Evolutionary conservation across 345 rosid genomes (phyloP).

Genomic region (Gossypium stocksii): DNA sequence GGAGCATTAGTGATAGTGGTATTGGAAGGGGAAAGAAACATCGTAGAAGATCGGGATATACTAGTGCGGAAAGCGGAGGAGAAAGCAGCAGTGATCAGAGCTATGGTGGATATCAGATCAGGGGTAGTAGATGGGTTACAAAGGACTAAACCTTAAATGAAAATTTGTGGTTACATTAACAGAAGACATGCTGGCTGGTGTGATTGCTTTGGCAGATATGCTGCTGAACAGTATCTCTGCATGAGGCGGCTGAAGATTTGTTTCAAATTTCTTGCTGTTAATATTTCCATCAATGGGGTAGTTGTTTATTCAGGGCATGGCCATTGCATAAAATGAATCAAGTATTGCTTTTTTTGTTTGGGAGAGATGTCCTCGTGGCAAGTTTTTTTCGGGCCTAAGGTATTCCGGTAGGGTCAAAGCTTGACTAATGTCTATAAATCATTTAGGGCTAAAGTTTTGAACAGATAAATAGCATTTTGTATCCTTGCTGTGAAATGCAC

Average conservation of each 20-base stretch:
- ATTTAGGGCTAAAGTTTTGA: background rate
- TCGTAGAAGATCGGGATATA: slow-evolving; percentile 61
- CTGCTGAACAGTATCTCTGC: background rate
- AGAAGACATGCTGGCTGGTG: background rate
- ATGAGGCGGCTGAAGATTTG: slow-evolving; percentile 8
- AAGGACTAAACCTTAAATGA: slow-evolving; percentile 40
- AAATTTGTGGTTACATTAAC: background rate
- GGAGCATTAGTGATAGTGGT: slow-evolving; percentile 85
- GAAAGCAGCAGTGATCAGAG: slow-evolving; percentile 94
- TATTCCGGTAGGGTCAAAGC: background rate
- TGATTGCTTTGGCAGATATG: slow-evolving; percentile 1
- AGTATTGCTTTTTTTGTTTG: background rate
- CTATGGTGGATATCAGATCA: slow-evolving; percentile 58
- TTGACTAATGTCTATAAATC: background rate
- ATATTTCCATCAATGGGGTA: background rate
- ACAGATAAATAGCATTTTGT: background rate
- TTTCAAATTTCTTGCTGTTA: background rate
- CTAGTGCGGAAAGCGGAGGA: slow-evolving; percentile 90
- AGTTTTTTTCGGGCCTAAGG: background rate
- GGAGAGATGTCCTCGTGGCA: background rate
- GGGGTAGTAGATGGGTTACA: slow-evolving; percentile 81
- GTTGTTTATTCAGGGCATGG: slow-evolving; percentile 6
- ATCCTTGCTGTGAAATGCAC: background rate
- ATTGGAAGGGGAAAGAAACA: slow-evolving; percentile 62
- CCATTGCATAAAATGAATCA: slow-evolving; percentile 9